Evolutionary conservation across 2,329 filamentous ascomycete genomes (phyloP).

Genomic region (Chaetomiaceae sp.): DNA sequence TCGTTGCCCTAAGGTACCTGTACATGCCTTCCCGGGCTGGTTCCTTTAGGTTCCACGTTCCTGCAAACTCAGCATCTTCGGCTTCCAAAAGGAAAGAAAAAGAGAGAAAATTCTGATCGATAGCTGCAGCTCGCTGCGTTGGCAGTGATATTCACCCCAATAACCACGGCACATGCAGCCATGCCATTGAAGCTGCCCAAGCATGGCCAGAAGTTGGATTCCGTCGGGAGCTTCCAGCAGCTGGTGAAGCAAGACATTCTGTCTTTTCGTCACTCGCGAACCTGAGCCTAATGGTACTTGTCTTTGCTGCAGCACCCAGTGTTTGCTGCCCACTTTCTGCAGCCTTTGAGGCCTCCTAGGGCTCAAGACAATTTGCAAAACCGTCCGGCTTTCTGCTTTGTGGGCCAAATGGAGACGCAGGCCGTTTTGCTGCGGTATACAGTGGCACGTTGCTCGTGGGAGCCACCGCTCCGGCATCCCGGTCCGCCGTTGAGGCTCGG

Average conservation of each 20-base stretch:
- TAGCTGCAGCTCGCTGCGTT: background rate
- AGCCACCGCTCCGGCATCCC: slow-evolving; percentile 21
- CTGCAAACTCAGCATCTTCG: too few relatives aligned
- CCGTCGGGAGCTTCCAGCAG: too few relatives aligned
- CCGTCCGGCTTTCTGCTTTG: background rate
- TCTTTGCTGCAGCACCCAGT: too few relatives aligned
- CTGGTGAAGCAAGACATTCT: too few relatives aligned
- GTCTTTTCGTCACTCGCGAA: background rate
- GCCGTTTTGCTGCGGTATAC: too few relatives aligned
- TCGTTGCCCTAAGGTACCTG: background rate
- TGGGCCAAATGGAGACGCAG: slow-evolving; percentile 8
- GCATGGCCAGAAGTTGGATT: background rate
- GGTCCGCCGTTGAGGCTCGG: slow-evolving; percentile 23
- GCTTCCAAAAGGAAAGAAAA: too few relatives aligned
- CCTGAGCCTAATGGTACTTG: background rate
- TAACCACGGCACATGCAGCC: background rate
- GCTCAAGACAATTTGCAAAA: too few relatives aligned
- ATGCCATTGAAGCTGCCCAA: background rate
- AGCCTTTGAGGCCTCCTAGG: too few relatives aligned
- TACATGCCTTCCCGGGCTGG: background rate
- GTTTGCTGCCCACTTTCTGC: too few relatives aligned
- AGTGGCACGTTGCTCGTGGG: too few relatives aligned
- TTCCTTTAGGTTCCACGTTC: slow-evolving; percentile 3
- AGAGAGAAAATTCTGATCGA: too few relatives aligned
- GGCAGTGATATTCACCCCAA: background rate